Base-by-base conservation (phyloP, 2,329 filamentous ascomycete genomes). In the Xylariaceae sp. region DNA sequence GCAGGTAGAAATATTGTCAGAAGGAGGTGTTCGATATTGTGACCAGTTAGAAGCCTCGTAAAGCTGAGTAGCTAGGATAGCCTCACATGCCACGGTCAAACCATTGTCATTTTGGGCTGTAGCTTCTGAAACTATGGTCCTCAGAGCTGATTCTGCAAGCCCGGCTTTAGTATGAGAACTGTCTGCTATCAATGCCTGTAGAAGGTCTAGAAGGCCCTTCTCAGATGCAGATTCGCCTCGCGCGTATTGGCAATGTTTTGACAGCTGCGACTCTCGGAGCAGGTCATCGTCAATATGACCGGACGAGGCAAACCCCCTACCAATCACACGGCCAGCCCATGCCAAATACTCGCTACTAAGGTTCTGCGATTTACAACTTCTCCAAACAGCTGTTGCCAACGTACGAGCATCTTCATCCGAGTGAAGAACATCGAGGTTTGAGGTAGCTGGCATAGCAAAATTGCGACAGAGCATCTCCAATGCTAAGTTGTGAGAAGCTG, bases 281-380 rank as follows among this genome's bases (percentile, higher is more conserved):
- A 88, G 74, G 46, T 80, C 80, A 34, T 75, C 68, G 15, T 84
- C 81, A 5, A 89, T 78, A 51, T 83, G 76, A 1, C 91, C 91
- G 26, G 84, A 88, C 15, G 88, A 81, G 37, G 87, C 85, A 70
- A 92, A 97, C 0, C 89, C 86, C 66, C 90, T 83, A 7, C 95
- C 94, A 42, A 97, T 76, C 2, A 92, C 87, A 58, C 86, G 81
- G 2, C 89, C 92, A 42, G 89, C 88, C 95, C 95, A 99, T 1
- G 88, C 74, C 0, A 90, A 74, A 67, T 94, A 96, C 15, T 83
- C 80, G 22, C 80, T 74, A 52, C 84, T 87, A 15, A 86, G 75
- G 1, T 80, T 73, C 36, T 79, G 75, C n/a, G 80, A 77, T 54
- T 81, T 78, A 61, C 90, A 88, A 40, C 88, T 91, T 66, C 86